phyloP scores from a whole-genome alignment of 192 early-diverging fungal genomes.

The Mortierella alpina region DNA sequence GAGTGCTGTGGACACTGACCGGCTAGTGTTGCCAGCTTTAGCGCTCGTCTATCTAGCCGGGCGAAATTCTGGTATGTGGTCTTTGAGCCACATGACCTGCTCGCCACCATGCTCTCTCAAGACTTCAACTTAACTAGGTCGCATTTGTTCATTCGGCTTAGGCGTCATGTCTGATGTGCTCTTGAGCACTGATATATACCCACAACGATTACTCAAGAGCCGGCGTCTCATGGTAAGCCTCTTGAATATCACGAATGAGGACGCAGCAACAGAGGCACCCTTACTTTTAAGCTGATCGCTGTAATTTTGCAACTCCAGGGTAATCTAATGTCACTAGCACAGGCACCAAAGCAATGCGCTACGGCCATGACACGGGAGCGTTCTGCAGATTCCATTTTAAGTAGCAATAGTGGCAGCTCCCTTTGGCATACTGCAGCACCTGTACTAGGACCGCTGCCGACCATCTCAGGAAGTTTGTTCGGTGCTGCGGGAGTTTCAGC shows the following conservation, averaged over 20 bases:
- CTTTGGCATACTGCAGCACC: conserved; percentile 3
- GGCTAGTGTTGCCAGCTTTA: conserved; percentile 46
- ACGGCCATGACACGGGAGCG: conserved; percentile 28
- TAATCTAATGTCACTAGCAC: conserved; percentile 27
- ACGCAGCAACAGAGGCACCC: too few relatives aligned
- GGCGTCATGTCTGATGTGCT: conserved; percentile 54
- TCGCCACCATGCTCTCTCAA: neutral
- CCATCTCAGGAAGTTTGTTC: conserved; percentile 25
- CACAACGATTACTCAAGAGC: conserved; percentile 52
- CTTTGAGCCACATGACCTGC: neutral
- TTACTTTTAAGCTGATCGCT: too few relatives aligned
- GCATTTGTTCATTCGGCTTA: neutral
- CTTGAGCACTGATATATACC: conserved; percentile 52
- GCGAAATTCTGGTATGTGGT: conserved; percentile 29
- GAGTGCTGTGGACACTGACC: conserved; percentile 29
- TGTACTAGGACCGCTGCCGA: neutral
- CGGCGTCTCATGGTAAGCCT: conserved; percentile 39
- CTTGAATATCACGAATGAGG: neutral
- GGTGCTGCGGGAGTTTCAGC: conserved; percentile 28
- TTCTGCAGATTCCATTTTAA: conserved; percentile 28
- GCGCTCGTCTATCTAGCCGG: conserved; percentile 51
- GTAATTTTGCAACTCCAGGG: conserved; percentile 16
- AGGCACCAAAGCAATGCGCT: conserved; percentile 1
- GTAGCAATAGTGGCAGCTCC: neutral
- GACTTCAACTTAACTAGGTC: neutral